A percentile compares a stretch with the other conserved stretches of the same genome.
phyloP scores from a whole-genome alignment of 1,139 yeast species.

The Pneumocystis wakefieldiae region DNA sequence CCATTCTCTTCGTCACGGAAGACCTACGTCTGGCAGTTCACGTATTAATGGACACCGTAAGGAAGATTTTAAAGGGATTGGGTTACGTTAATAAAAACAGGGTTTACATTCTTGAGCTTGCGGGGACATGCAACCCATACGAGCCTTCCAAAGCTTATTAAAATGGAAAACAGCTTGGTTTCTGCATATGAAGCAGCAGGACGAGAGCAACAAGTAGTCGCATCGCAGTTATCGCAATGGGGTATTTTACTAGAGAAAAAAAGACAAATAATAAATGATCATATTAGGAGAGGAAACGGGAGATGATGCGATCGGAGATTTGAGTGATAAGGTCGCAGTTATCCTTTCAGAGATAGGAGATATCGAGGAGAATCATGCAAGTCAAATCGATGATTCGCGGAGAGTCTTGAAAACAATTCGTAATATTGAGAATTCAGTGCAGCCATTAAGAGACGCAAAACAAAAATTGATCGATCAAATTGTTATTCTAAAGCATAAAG shows the following conservation, averaged over 20 bases:
- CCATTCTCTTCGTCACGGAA: neutral
- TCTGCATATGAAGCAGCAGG: constrained; percentile 67
- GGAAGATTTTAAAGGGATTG: constrained; percentile 7
- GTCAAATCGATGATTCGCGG: constrained; percentile 75
- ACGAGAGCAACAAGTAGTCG: constrained; percentile 66
- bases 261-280: neutral
- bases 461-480: constrained; percentile 73
- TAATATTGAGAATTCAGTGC: constrained; percentile 75
- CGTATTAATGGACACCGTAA: neutral
- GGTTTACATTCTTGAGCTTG: constrained; percentile 6
- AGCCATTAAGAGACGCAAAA: constrained; percentile 76
- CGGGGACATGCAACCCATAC: constrained; percentile 15
- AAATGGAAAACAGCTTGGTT: constrained; percentile 70
- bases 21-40: neutral
- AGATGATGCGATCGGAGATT: constrained; percentile 61
- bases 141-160: constrained; percentile 48
- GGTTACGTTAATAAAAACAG: constrained; percentile 5
- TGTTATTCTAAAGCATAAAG: constrained; percentile 69
- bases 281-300: constrained; percentile 72
- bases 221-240: constrained; percentile 49
- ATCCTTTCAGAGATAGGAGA: constrained; percentile 71
- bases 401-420: constrained; percentile 65
- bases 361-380: constrained; percentile 75
- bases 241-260: neutral
- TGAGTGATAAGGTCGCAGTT: constrained; percentile 76